These are phyloP conservation scores for Eragrostis curvula DNA, from an alignment of 176 grass and related monocot species.

Conservation along the genomic window DNA sequence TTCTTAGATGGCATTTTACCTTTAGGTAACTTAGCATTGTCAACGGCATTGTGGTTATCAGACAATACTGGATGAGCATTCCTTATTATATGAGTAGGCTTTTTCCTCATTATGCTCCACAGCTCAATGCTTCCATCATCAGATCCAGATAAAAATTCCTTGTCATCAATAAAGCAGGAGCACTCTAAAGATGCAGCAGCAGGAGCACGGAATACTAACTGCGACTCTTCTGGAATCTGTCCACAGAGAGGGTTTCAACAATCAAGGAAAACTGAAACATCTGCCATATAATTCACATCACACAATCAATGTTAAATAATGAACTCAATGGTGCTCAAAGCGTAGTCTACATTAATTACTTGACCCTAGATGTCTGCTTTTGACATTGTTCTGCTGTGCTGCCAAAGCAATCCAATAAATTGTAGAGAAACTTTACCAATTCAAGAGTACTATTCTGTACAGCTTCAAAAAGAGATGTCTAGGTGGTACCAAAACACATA, in stretches of 20 bases:
- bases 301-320: slow-evolving; percentile 1
- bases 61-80: slow-evolving; percentile 68
- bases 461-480: neutral
- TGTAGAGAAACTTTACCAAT: neutral
- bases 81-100: slow-evolving; percentile 77
- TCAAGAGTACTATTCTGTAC: neutral
- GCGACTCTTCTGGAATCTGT: slow-evolving; percentile 88
- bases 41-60: neutral
- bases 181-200: slow-evolving; percentile 78
- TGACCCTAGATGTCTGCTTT: neutral
- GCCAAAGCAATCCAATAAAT: neutral
- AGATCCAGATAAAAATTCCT: slow-evolving; percentile 84
- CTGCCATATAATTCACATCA: neutral
- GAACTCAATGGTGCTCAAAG: neutral
- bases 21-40: slow-evolving; percentile 43
- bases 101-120: slow-evolving; percentile 83
- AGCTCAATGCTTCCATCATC: slow-evolving; percentile 87
- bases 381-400: neutral
- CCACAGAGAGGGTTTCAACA: slow-evolving; percentile 20
- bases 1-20: slow-evolving; percentile 28
- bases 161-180: slow-evolving; percentile 83
- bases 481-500: neutral
- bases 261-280: neutral
- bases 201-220: slow-evolving; percentile 82
- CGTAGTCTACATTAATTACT: neutral